Conservation (phyloP, 306 rosid species). For the Cucumis sativus region DNA sequence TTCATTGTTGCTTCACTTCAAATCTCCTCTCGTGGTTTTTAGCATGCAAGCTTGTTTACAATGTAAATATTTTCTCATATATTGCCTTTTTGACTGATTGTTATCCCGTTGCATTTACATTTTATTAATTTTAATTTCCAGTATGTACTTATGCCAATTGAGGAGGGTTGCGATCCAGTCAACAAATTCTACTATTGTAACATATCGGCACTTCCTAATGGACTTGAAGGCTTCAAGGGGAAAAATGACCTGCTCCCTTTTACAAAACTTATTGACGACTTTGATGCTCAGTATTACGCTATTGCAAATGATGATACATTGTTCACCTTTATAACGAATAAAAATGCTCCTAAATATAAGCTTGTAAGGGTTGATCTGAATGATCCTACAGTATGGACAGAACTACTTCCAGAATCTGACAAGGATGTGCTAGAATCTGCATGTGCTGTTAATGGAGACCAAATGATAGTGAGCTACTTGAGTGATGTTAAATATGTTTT, state of each 20-base stretch:
- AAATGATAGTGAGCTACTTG: conserved; percentile 70
- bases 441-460: conserved; percentile 61
- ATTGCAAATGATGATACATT: conserved; percentile 71
- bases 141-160: conserved; percentile 48
- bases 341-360: conserved; percentile 89
- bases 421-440: conserved; percentile 80
- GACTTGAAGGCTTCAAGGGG: conserved; percentile 50
- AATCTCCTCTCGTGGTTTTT: not conserved
- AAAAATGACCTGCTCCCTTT: conserved; percentile 59
- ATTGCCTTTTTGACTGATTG: not conserved
- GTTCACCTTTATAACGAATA: conserved; percentile 74
- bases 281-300: conserved; percentile 48
- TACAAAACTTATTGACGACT: conserved; percentile 55
- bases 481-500: conserved; percentile 79
- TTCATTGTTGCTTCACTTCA: not conserved
- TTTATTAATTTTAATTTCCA: conserved; percentile 19
- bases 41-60: not conserved
- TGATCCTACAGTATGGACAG: conserved; percentile 63
- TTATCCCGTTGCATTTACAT: not conserved
- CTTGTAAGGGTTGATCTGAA: conserved; percentile 67
- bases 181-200: conserved; percentile 80
- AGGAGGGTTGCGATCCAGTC: conserved; percentile 81
- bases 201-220: conserved; percentile 56
- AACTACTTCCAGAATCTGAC: conserved; percentile 60
- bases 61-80: not conserved